Conservation (phyloP, 108 stramenopile genomes). For the Nitzschia sp. region DNA sequence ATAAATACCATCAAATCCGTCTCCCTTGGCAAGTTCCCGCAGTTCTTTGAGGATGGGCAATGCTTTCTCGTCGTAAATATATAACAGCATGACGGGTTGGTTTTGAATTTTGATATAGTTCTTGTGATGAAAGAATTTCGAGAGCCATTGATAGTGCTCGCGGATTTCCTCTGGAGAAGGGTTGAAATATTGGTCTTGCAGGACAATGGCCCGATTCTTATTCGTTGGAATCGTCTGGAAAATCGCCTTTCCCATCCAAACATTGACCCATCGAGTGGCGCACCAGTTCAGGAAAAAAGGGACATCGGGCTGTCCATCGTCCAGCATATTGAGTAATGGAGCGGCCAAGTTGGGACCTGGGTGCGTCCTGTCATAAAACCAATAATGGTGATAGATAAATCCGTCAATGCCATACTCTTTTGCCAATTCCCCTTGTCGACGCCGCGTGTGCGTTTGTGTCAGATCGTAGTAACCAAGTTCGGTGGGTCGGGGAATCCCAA, state of each 20-base stretch:
- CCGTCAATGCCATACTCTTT: conserved; percentile 61
- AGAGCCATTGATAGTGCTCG: conserved; percentile 62
- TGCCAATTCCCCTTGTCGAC: conserved; percentile 52
- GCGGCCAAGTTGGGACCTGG: conserved; percentile 47
- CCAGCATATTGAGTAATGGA: conserved; percentile 55
- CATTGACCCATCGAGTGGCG: conserved; percentile 47
- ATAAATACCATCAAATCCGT: conserved; percentile 57
- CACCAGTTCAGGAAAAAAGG: conserved; percentile 67
- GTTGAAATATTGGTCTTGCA: conserved; percentile 61
- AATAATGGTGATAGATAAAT: conserved; percentile 69
- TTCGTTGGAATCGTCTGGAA: conserved; percentile 33
- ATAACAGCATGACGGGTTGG: conserved; percentile 55
- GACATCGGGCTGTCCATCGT: conserved; percentile 62
- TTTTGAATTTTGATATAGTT: conserved; percentile 53
- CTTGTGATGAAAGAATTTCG: conserved; percentile 57
- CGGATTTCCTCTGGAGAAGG: conserved; percentile 26
- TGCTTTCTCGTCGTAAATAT: conserved; percentile 31
- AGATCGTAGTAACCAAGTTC: conserved; percentile 61
- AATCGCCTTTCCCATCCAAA: conserved; percentile 56
- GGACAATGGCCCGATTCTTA: conserved; percentile 25
- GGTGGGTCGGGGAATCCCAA: conserved; percentile 50
- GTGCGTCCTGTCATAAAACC: conserved; percentile 60
- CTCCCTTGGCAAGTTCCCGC: conserved; percentile 39
- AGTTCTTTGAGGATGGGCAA: conserved; percentile 37
- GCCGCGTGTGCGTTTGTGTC: conserved; percentile 27